Conservation (phyloP, 495 filamentous ascomycete species). For the Jackrogersella multiformis region DNA sequence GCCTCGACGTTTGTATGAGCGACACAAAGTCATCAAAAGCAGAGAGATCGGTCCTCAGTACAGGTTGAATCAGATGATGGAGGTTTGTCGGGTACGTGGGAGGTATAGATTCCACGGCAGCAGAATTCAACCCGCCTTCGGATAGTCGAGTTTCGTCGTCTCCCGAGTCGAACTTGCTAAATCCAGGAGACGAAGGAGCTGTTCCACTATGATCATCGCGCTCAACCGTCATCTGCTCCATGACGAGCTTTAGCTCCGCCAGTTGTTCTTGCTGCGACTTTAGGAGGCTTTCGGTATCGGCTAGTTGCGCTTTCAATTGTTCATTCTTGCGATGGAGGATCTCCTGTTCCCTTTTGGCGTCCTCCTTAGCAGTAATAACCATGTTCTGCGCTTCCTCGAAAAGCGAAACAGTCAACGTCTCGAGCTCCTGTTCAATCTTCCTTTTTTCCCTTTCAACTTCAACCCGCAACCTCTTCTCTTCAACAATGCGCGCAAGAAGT, state of each 20-base stretch:
- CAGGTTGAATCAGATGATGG: slow-evolving; percentile 79
- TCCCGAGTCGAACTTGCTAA: slow-evolving; percentile 57
- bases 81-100: slow-evolving; percentile 89
- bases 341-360: slow-evolving; percentile 75
- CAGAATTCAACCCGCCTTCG: slow-evolving; percentile 54
- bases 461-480: slow-evolving; percentile 74
- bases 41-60: slow-evolving; percentile 81
- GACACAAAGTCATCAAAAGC: slow-evolving; percentile 87
- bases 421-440: slow-evolving; percentile 80
- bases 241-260: slow-evolving; percentile 85
- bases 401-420: slow-evolving; percentile 85
- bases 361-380: slow-evolving; percentile 79
- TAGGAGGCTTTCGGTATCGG: slow-evolving; percentile 86
- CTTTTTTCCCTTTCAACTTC: slow-evolving; percentile 75
- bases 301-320: slow-evolving; percentile 78
- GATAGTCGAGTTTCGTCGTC: slow-evolving; percentile 48
- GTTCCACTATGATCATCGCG: slow-evolving; percentile 77
- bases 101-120: slow-evolving; percentile 65
- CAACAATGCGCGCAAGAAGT: slow-evolving; percentile 56
- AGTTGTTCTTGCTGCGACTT: slow-evolving; percentile 93
- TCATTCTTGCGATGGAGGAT: slow-evolving; percentile 79
- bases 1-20: slow-evolving; percentile 73
- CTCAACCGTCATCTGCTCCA: slow-evolving; percentile 85
- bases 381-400: slow-evolving; percentile 98
- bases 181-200: slow-evolving; percentile 69